Base-by-base conservation (phyloP, 345 rosid species). In the Rhizophora mangle region DNA sequence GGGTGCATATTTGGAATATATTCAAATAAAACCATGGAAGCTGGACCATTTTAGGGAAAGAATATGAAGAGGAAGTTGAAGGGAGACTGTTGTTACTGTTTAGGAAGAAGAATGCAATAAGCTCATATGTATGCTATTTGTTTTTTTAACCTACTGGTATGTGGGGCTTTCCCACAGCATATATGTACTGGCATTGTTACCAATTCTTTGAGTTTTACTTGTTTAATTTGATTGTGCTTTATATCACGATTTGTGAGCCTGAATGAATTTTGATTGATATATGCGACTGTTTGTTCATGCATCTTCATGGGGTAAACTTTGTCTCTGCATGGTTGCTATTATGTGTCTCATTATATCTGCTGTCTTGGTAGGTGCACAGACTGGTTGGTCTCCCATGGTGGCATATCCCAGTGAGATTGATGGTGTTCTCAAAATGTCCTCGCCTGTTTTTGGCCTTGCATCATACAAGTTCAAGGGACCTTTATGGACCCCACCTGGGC, bases 401-500 rank as follows among this genome's bases (percentile, higher is more conserved):
- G 39, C 71, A 31, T 43, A 43, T 69, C 74, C 66, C n/a, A 60
- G 19, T 60, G 71, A 70, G 36, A 58, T n/a, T 37, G 79, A 66
- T 30, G 74, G 74, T 21, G 64, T 69, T 56, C 68, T 74, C 2
- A 65, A 61, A 64, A 64, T 75, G 71, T 60, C 68, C 6, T 75
- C 70, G 63, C 79, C 74, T 64, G 74, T 75, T 34, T 65, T 65
- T 60, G 79, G 79, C 18, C 71, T 75, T 19, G 68, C 79, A 20
- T 75, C 79, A 39, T 70, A 53, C 74, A 75, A 75, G 71, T 75
- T 75, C 63, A 65, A 70, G 67, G 70, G 70, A 18, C 62, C 79
- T n/a, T 70, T 75, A 67, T 75, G 74, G 79, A 70, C 71, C 1
- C 63, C 74, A 37, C 65, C 54, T 39, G 74, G 74, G 9, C 71